These are phyloP conservation scores for Cercospora sojina DNA, from an alignment of 2,329 filamentous ascomycete genomes.

Conservation along the genomic window DNA sequence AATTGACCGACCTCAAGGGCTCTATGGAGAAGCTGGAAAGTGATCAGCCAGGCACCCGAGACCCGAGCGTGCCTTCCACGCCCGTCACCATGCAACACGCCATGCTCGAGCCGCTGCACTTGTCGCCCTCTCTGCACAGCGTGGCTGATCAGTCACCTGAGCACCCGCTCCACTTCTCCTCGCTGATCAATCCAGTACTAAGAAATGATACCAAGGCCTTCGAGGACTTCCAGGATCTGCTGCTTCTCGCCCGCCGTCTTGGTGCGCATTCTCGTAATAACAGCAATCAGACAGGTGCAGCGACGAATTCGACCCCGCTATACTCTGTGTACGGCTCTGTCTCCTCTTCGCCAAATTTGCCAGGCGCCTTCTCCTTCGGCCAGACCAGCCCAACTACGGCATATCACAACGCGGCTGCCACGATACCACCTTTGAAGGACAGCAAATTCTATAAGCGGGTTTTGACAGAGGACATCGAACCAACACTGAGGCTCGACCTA, in stretches of 20 bases:
- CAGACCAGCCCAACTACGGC: constrained; percentile 33
- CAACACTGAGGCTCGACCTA: constrained; percentile 82
- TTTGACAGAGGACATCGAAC: constrained; percentile 87
- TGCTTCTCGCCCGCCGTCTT: constrained; percentile 60
- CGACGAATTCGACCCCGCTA: constrained; percentile 16
- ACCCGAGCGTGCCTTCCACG: constrained; percentile 72
- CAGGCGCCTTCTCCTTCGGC: constrained; percentile 44
- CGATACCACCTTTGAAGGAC: constrained; percentile 71
- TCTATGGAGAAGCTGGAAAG: constrained; percentile 86
- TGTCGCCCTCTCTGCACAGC: constrained; percentile 51
- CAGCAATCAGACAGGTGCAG: constrained; percentile 40
- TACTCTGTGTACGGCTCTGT: constrained; percentile 34
- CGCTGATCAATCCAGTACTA: constrained; percentile 79
- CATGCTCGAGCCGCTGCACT: constrained; percentile 61
- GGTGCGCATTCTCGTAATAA: constrained; percentile 65
- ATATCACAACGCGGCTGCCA: constrained; percentile 33
- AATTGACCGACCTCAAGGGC: constrained; percentile 83
- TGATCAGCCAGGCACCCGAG: constrained; percentile 66
- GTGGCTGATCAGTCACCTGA: constrained; percentile 58
- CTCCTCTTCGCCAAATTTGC: constrained; percentile 42
- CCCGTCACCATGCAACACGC: constrained; percentile 63
- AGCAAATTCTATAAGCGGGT: constrained; percentile 92
- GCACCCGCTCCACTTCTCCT: constrained; percentile 71
- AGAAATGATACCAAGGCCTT: constrained; percentile 78
- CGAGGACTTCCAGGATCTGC: constrained; percentile 78